Evolutionary conservation across 176 grass and related monocot genomes (phyloP), one percentile per base, ranked within the genome.

Genomic region (Tillandsia leiboldiana): DNA sequence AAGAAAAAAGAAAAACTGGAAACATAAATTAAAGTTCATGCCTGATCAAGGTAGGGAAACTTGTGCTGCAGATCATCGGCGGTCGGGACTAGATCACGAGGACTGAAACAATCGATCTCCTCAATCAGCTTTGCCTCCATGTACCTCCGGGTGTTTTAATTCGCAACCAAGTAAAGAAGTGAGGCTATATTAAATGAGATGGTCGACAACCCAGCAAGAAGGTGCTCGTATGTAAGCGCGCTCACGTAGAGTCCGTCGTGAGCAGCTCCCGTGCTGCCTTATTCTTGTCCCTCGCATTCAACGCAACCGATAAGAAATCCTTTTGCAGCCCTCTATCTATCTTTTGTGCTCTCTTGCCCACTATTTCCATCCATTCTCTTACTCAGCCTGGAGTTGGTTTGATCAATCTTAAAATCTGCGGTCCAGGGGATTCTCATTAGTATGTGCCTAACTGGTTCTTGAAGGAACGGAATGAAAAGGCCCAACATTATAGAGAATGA

Each of bases 171-270:
- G 75, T 94, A 89, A 65, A 89, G 62, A n/a, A 74, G 72, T 15
- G 83, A 86, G 42, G 90, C 58, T 12, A 89, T 83, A 58, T 83
- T 86, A 72, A 94, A 89, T 13, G 86, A 67, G 48, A 77, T 89
- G 47, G 90, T 93, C 50, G 83, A 73, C 15, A 86, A 93, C 0
- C 90, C 90, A 11, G 86, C 90, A 49, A 89, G 90, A 57, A 89
- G 86, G 79, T 93, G 86, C 83, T 93, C 90, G 75, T 93, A 89
- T n/a, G 83, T 81, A 67, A 93, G 86, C 47, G 90, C 83, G 70
- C 71, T 83, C 50, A 93, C 70, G 75, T 89, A 86, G 70, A 86
- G 70, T 93, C 83, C 20, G 82, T 66, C 28, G 90, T 89, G 51
- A 89, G 74, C 50, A 93, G 76, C 68, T 75, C 81, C 23, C 83